Base-by-base conservation (phyloP, 257 asterid species). In the Capsicum rhomboideum region DNA sequence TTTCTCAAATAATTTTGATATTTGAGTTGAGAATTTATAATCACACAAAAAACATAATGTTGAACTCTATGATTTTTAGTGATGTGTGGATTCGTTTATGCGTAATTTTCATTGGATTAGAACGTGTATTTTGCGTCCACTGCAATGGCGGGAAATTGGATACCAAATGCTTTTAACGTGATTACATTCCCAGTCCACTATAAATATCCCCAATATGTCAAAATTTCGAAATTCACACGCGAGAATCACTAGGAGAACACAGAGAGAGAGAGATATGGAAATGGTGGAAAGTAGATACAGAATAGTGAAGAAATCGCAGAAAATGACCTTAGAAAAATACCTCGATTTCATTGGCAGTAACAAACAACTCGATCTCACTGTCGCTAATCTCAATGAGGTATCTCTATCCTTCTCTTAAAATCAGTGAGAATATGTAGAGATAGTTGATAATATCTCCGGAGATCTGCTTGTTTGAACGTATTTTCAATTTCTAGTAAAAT, bases 261-360 rank as follows among this genome's bases (percentile, higher is more conserved):
- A 63, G 16, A 49, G n/a, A 53, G 21, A 54, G 21, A 54, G 59
- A 55, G 61, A 18, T 49, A 67, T 17, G 49, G 49, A 67, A 67
- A 31, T 67, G 75, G 75, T 67, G 77, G 77, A 67, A 67, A 34
- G 77, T 67, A 67, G 77, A 67, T 8, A 31, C 49, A 67, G 49
- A 67, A 13, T 44, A 37, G 16, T 11, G 12, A 4, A 17, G 34
- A 64, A 69, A 74, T 63, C 55, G 4, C 55, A 53, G 79, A 84
- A 84, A 80, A 29, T 88, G 37, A 88, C 87, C 1, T 4, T 88
- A 49, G 87, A 88, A 4, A 71, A 69, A 13, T 88, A 88, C 87
- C 71, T 86, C 2, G 20, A 79, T 85, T 79, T 86, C 68, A 46
- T 86, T 23, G 83, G 80, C 50, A 82, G 40, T 2, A 44, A 83